These are phyloP conservation scores for Coemansia sp. DNA, from an alignment of 192 early-diverging fungal species.

Conservation along the genomic window DNA sequence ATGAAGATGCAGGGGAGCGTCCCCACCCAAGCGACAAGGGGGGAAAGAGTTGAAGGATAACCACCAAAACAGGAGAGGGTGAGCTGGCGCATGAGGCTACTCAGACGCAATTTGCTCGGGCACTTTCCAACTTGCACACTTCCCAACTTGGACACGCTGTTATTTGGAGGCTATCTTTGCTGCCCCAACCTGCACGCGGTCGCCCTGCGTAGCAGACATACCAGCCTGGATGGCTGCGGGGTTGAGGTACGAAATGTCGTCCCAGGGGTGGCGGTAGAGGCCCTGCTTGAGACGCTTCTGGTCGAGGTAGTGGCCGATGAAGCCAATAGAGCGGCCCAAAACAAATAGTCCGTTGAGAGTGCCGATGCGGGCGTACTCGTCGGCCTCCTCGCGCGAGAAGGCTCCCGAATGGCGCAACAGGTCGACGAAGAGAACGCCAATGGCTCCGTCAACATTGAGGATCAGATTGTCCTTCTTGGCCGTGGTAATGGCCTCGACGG, in stretches of 20 bases:
- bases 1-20: neutral
- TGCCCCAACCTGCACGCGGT: conserved; percentile 53
- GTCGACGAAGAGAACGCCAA: conserved; percentile 95
- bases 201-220: conserved; percentile 26
- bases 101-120: no score
- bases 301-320: conserved; percentile 97
- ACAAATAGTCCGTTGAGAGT: conserved; percentile 97
- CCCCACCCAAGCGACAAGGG: neutral
- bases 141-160: no score
- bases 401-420: conserved; percentile 89
- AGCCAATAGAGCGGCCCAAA: conserved; percentile 90
- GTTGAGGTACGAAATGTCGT: conserved; percentile 89
- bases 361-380: conserved; percentile 94
- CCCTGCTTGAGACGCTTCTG: conserved; percentile 99
- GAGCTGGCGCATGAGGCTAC: neutral
- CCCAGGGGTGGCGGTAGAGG: conserved; percentile 97
- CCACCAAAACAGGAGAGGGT: neutral
- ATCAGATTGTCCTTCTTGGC: conserved; percentile 98
- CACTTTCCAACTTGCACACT: no score
- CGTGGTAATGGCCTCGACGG: conserved; percentile 93
- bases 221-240: conserved; percentile 34
- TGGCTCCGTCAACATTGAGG: conserved; percentile 91
- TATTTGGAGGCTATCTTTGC: conserved; percentile 47
- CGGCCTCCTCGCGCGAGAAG: conserved; percentile 90
- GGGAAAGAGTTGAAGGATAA: no score